These are phyloP conservation scores for Coniochaeta hoffmannii DNA, from an alignment of 2,329 filamentous ascomycete species.

Conservation along the genomic window DNA sequence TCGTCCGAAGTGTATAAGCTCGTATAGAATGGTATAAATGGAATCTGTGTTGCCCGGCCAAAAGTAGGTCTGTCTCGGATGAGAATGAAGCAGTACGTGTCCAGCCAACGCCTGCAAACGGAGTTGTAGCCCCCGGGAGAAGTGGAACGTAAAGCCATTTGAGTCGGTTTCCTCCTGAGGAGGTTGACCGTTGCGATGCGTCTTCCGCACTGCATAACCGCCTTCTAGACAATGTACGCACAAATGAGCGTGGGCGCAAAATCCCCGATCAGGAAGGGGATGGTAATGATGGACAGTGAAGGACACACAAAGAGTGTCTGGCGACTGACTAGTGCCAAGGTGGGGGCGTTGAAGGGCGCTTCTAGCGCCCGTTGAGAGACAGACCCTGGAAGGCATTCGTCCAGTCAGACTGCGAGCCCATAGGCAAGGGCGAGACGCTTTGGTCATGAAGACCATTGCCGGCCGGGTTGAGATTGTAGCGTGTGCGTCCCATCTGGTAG, in stretches of 20 bases:
- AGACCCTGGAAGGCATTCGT: constrained; percentile 57
- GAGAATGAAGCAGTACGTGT: not conserved
- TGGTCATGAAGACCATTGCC: constrained; percentile 27
- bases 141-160: constrained; percentile 1
- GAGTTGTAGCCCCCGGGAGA: not conserved
- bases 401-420: constrained; percentile 51
- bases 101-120: not conserved
- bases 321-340: not conserved
- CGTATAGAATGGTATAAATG: not conserved
- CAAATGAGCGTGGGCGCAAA: not conserved
- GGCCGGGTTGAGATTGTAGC: constrained; percentile 34
- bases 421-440: constrained; percentile 26
- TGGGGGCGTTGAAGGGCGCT: not conserved
- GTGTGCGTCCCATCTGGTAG: constrained; percentile 39
- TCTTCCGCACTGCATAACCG: not conserved
- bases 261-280: not conserved
- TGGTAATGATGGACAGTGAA: not conserved
- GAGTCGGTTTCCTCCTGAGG: not conserved
- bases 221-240: not conserved
- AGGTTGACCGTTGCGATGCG: not conserved
- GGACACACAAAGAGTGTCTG: not conserved
- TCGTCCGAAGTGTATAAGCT: not conserved
- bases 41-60: not conserved
- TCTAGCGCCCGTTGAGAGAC: constrained; percentile 58
- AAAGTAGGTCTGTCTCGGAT: not conserved